Evolutionary conservation across 2,329 filamentous ascomycete genomes (phyloP).

Genomic region (Helminthosporium solani): DNA sequence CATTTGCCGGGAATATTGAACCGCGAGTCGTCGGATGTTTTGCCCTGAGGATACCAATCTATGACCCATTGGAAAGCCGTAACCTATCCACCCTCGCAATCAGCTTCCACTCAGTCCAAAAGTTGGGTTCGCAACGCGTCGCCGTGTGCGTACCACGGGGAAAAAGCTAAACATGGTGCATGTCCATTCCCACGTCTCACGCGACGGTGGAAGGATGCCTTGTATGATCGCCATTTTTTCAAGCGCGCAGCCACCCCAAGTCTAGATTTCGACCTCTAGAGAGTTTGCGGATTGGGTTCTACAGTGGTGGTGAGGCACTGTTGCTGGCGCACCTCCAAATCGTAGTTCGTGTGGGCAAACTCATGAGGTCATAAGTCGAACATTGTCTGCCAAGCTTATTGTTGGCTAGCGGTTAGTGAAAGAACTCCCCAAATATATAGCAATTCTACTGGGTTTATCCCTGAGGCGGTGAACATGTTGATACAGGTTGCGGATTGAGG

Average conservation of each 20-base stretch:
- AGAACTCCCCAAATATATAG: no score
- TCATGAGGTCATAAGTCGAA: slow-evolving; percentile 20
- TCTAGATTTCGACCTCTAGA: no score
- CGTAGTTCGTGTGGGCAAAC: background rate
- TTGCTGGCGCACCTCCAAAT: background rate
- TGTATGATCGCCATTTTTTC: slow-evolving; percentile 47
- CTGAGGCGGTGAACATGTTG: no score
- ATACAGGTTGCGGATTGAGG: no score
- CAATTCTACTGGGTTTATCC: no score
- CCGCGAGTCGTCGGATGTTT: slow-evolving; percentile 73
- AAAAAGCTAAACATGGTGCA: slow-evolving; percentile 52
- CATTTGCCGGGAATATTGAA: slow-evolving; percentile 87
- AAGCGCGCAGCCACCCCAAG: no score
- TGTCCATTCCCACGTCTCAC: slow-evolving; percentile 52
- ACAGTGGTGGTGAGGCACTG: no score
- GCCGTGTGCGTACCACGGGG: slow-evolving; percentile 46
- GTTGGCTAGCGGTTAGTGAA: no score
- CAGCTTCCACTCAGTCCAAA: background rate
- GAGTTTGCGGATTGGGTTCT: no score
- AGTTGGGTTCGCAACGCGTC: background rate
- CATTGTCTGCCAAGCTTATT: background rate
- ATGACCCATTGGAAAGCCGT: slow-evolving; percentile 70
- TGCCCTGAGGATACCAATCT: slow-evolving; percentile 86
- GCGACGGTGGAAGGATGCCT: slow-evolving; percentile 50
- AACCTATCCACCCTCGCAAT: slow-evolving; percentile 53